Evolutionary conservation across 2,329 filamentous ascomycete genomes (phyloP).

Genomic region (Fusarium sp.): DNA sequence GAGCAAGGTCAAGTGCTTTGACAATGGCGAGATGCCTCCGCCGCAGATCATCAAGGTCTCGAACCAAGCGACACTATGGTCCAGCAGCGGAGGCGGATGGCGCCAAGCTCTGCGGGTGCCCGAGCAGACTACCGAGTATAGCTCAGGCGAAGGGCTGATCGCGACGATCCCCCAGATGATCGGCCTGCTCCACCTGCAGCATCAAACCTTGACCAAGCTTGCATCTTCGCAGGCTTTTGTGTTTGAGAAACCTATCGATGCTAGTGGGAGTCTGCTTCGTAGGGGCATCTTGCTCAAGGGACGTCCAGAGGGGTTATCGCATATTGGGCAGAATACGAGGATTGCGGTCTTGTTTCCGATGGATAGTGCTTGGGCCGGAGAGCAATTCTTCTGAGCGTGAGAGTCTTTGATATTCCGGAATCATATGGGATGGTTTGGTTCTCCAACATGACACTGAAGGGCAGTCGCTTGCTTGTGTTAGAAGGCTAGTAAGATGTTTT

Average conservation of each 20-base stretch:
- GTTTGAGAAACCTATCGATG: background rate
- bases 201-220: background rate
- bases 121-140: background rate
- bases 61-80: background rate
- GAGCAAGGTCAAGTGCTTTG: conserved; percentile 10
- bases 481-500: too few species aligned
- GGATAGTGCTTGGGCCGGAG: conserved; percentile 5
- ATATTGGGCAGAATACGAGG: conserved; percentile 6
- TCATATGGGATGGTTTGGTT: background rate
- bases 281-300: background rate
- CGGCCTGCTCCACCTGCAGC: conserved; percentile 9
- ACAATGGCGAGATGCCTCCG: background rate
- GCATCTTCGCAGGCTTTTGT: background rate
- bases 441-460: background rate
- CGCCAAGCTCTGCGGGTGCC: conserved; percentile 3
- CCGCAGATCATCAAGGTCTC: background rate
- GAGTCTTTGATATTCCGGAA: background rate
- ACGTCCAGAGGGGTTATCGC: background rate
- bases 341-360: conserved; percentile 10
- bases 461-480: background rate
- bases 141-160: conserved; percentile 3
- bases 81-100: conserved; percentile 4
- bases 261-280: background rate
- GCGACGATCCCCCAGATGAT: conserved; percentile 15
- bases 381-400: conserved; percentile 15